phyloP scores from a whole-genome alignment of 2,329 filamentous ascomycete genomes.

The Gaeumannomyces sp. region DNA sequence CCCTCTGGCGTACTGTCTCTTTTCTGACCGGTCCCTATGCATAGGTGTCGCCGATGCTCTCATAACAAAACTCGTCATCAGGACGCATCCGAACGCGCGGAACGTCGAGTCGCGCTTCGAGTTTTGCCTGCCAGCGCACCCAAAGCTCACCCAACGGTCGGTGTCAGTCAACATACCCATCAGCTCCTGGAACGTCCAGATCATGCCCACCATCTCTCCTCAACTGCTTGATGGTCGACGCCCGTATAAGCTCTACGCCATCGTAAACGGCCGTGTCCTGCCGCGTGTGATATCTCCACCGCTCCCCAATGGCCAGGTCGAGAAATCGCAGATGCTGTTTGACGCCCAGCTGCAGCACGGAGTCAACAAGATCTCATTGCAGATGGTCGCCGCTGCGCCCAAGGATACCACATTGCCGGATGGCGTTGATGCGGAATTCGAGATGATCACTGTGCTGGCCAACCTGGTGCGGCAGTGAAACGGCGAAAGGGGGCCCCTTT shows the following conservation, averaged over 20 bases:
- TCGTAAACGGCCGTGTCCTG: conserved; percentile 61
- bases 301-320: conserved; percentile 47
- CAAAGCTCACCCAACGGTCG: conserved; percentile 62
- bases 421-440: conserved; percentile 64
- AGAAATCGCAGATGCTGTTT: conserved; percentile 60
- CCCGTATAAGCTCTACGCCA: conserved; percentile 71
- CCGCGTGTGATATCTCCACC: conserved; percentile 33
- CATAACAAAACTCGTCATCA: conserved; percentile 58
- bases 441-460: conserved; percentile 70
- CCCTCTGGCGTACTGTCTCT: too few relatives aligned
- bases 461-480: conserved; percentile 46
- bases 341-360: conserved; percentile 67
- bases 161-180: conserved; percentile 64
- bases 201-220: conserved; percentile 60
- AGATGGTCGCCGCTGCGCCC: conserved; percentile 66
- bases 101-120: conserved; percentile 55
- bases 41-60: conserved; percentile 55
- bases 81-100: conserved; percentile 58
- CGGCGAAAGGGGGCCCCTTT: background rate
- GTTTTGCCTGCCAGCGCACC: conserved; percentile 59
- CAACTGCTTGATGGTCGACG: conserved; percentile 54
- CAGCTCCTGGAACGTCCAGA: conserved; percentile 63
- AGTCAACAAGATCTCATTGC: conserved; percentile 72
- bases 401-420: conserved; percentile 50
- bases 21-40: conserved; percentile 1